A percentile compares a stretch with the other conserved stretches of the same genome.
phyloP scores from a whole-genome alignment of 192 early-diverging fungal genomes.

The Phycomyces nitens region DNA sequence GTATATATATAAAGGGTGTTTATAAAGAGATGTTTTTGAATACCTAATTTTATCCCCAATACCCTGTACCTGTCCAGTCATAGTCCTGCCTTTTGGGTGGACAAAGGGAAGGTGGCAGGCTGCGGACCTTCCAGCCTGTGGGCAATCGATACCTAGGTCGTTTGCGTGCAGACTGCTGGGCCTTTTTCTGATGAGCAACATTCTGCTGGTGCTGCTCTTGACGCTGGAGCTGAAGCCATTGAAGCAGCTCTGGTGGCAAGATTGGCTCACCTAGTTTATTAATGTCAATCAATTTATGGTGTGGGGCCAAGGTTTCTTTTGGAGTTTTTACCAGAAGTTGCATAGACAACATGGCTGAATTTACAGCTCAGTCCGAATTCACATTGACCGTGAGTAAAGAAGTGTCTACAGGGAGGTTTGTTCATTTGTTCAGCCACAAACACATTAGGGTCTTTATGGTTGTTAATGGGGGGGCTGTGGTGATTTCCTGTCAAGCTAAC shows the following conservation, averaged over 20 bases:
- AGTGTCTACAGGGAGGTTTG: slow-evolving; percentile 36
- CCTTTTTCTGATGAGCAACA: background rate
- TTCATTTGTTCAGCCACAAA: slow-evolving; percentile 34
- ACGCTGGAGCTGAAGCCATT: slow-evolving; percentile 6
- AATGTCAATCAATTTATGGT: no score
- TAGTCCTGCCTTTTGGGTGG: slow-evolving; percentile 29
- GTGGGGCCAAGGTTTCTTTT: no score
- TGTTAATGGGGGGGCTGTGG: no score
- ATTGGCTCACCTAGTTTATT: slow-evolving; percentile 21
- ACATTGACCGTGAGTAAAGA: slow-evolving; percentile 25
- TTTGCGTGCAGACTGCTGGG: slow-evolving; percentile 4
- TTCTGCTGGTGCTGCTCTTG: background rate
- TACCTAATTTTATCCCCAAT: slow-evolving; percentile 35
- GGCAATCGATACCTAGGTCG: slow-evolving; percentile 30
- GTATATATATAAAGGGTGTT: no score
- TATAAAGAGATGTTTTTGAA: no score
- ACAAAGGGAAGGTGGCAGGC: slow-evolving; percentile 35
- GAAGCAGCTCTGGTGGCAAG: slow-evolving; percentile 17
- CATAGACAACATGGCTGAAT: slow-evolving; percentile 34
- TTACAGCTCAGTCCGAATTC: slow-evolving; percentile 36
- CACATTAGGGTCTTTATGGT: slow-evolving; percentile 32
- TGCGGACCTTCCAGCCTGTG: slow-evolving; percentile 28
- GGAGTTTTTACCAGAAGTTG: background rate
- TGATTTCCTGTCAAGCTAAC: no score
- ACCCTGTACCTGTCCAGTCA: slow-evolving; percentile 30